These are phyloP conservation scores for Globisporangium sylvaticum DNA, from an alignment of 352 stramenopile genomes.

Conservation along the genomic window DNA sequence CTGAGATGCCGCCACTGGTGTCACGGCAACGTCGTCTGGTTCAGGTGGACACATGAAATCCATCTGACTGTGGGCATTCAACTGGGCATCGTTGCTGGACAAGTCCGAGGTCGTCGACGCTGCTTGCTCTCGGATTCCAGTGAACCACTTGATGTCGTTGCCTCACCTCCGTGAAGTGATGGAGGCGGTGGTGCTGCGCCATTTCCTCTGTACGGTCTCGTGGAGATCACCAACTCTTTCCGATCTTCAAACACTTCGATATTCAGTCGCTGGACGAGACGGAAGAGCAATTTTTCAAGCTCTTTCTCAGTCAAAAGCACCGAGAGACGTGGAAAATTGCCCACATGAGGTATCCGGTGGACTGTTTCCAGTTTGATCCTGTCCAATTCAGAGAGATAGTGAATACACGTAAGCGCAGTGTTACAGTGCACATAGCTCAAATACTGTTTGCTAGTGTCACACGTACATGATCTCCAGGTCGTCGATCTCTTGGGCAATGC, in stretches of 20 bases:
- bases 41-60: not conserved
- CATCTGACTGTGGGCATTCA: not conserved
- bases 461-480: constrained; percentile 73
- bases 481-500: constrained; percentile 55
- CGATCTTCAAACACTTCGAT: constrained; percentile 35
- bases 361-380: constrained; percentile 81
- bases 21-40: not conserved
- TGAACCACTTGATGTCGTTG: not conserved
- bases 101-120: constrained; percentile 26
- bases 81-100: constrained; percentile 46
- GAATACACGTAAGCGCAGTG: not conserved
- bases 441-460: not conserved
- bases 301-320: constrained; percentile 54
- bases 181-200: not conserved
- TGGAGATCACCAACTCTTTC: constrained; percentile 28
- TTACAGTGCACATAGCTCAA: not conserved
- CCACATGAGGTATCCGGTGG: constrained; percentile 28
- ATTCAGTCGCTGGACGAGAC: constrained; percentile 46
- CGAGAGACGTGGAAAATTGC: constrained; percentile 72
- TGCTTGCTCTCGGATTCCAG: not conserved
- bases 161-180: not conserved
- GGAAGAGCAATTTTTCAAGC: constrained; percentile 52
- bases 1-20: not conserved
- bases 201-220: constrained; percentile 10
- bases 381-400: not conserved